Evolutionary conservation across 208 protist species (phyloP), one percentile per base, ranked within the genome.

Genomic region (Jaenimonas drosophilae): DNA sequence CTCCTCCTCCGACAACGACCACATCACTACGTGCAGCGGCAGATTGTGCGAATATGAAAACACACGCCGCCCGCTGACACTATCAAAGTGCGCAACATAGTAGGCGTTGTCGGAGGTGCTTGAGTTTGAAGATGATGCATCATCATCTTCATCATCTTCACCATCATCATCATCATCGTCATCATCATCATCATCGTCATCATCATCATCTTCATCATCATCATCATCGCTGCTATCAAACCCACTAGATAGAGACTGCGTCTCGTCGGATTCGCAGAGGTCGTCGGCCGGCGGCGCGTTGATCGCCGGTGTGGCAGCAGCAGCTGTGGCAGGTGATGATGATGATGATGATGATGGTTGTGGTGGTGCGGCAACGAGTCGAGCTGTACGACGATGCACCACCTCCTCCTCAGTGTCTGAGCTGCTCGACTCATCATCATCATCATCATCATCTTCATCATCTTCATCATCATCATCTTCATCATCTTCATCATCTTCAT

Each of bases 391-490:
- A 7, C 14, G 9, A 14, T 14, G 30, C 14, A 34, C 30, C 9
- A 34, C 30, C 9, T n/a, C 30, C 9, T 7, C 30, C 30, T n/a
- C 30, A 34, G 14, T 7, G 37, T 42, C 37, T 17, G 14, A 11
- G 37, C 23, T 20, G 31, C 11, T 34, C 31, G 11, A 34, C 16
- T 42, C 37, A 42, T 42, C 37, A 7, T 42, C 37, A 11, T 42
- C 37, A 7, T 17, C 37, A 21, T 42, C 37, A 20, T 42, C 9
- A 24, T 42, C 37, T 6, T 42, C 37, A 21, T 42, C 37, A 7
- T 42, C 37, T 25, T 42, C 9, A 20, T 17, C 37, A 11, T 42
- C 37, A 7, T 42, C 37, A 42, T 42, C 9, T 11, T 17, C 37
- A 11, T 21, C 37, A 11, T 21, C 37, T 7, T 34, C 31, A 14